phyloP scores from a whole-genome alignment of 2,329 filamentous ascomycete species.

The Fusarium subglutinans region DNA sequence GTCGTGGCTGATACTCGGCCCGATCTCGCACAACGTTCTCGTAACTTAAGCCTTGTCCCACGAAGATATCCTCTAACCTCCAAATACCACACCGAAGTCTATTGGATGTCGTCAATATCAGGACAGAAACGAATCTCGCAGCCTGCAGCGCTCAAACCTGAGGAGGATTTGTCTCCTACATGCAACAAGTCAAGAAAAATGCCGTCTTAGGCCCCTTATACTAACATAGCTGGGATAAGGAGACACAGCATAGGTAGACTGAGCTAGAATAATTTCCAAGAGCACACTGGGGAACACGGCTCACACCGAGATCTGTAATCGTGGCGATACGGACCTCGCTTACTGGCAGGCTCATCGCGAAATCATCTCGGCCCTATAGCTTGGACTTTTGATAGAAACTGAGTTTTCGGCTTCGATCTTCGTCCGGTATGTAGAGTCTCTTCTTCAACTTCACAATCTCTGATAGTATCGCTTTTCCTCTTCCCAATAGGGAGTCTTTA shows the following conservation, averaged over 20 bases:
- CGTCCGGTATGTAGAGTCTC: background rate
- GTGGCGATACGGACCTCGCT: background rate
- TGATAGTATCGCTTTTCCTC: background rate
- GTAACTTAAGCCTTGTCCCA: background rate
- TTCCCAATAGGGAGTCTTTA: no score
- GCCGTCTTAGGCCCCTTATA: no score
- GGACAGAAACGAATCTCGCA: background rate
- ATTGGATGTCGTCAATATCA: background rate
- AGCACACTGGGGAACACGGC: background rate
- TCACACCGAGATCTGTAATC: background rate
- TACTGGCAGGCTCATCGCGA: no score
- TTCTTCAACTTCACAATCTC: no score
- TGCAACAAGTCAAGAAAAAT: background rate
- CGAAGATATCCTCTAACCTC: background rate
- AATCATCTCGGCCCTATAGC: background rate
- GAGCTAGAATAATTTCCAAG: no score
- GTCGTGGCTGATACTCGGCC: background rate
- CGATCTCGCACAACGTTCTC: background rate
- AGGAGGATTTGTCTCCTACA: background rate
- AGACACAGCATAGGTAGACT: background rate
- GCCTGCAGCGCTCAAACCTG: no score
- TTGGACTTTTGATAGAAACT: background rate
- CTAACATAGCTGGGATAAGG: fast-evolving
- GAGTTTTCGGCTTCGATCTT: background rate
- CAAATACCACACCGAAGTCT: background rate